phyloP scores from a whole-genome alignment of 805 yeast species.

The Myxozyma lipomycoides region DNA sequence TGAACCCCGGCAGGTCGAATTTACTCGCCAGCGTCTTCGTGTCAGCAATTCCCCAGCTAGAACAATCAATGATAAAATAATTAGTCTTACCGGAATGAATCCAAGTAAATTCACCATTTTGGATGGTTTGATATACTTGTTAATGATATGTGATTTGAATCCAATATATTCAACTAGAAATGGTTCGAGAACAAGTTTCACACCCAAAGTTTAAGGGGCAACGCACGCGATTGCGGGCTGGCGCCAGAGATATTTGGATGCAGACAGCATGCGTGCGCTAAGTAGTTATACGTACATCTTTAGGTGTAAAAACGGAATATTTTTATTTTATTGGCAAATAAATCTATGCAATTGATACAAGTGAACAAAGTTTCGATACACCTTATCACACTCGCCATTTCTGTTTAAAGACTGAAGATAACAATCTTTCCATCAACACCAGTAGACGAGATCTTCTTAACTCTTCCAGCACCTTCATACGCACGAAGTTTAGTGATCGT shows the following conservation, averaged over 20 bases:
- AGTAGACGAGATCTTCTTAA: conserved; percentile 62
- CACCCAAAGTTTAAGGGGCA: too few relatives aligned
- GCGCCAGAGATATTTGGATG: too few relatives aligned
- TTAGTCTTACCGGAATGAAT: conserved; percentile 16
- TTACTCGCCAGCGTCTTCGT: conserved; percentile 25
- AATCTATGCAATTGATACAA: not conserved
- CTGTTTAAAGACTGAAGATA: conserved; percentile 51
- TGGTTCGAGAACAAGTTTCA: too few relatives aligned
- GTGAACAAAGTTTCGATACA: not conserved
- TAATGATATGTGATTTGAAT: too few relatives aligned
- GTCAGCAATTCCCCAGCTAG: too few relatives aligned
- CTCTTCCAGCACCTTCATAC: conserved; percentile 46
- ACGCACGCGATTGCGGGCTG: too few relatives aligned
- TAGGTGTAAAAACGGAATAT: too few relatives aligned
- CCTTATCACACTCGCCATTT: not conserved
- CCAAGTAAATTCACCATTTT: conserved; percentile 6
- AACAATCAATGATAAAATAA: not conserved
- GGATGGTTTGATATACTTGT: not conserved
- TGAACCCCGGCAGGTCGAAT: conserved; percentile 60
- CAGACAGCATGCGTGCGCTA: too few relatives aligned
- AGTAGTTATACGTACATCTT: too few relatives aligned
- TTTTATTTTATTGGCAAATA: not conserved
- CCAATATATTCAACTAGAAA: too few relatives aligned
- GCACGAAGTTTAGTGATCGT: conserved; percentile 60
- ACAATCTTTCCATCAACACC: conserved; percentile 94